These are phyloP conservation scores for Dactylellina sp. DNA, from an alignment of 2,329 filamentous ascomycete genomes.

Conservation along the genomic window DNA sequence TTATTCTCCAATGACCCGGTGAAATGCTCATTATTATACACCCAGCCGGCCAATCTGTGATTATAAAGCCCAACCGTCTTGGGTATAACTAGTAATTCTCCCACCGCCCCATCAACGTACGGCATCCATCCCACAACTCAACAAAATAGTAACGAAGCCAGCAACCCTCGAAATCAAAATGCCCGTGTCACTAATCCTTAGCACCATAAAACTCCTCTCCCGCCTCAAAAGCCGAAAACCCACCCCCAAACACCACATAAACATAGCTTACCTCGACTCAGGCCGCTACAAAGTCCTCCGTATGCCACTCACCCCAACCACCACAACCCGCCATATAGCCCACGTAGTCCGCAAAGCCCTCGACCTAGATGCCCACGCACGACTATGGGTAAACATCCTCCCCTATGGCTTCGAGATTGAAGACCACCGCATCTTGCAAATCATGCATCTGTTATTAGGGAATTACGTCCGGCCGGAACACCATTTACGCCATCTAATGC, in stretches of 20 bases:
- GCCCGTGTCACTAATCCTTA: slow-evolving; percentile 17
- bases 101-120: no score
- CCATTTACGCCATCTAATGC: slow-evolving; percentile 11
- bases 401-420: slow-evolving; percentile 35
- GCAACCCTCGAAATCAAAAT: slow-evolving; percentile 5
- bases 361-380: neutral
- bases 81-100: no score
- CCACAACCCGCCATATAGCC: slow-evolving; percentile 9
- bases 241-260: slow-evolving; percentile 9
- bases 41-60: no score
- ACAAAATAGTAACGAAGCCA: no score
- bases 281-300: slow-evolving; percentile 9
- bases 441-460: slow-evolving; percentile 7
- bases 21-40: no score
- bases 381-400: slow-evolving; percentile 18
- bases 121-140: no score
- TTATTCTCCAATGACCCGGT: no score
- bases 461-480: slow-evolving; percentile 6
- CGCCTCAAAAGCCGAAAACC: neutral
- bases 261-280: slow-evolving; percentile 28
- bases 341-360: slow-evolving; percentile 15
- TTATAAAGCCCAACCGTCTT: no score
- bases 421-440: slow-evolving; percentile 11
- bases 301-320: slow-evolving; percentile 15
- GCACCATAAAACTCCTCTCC: slow-evolving; percentile 23